Conservation (phyloP, 1,139 yeast genomes). For the Pichia inconspicua region DNA sequence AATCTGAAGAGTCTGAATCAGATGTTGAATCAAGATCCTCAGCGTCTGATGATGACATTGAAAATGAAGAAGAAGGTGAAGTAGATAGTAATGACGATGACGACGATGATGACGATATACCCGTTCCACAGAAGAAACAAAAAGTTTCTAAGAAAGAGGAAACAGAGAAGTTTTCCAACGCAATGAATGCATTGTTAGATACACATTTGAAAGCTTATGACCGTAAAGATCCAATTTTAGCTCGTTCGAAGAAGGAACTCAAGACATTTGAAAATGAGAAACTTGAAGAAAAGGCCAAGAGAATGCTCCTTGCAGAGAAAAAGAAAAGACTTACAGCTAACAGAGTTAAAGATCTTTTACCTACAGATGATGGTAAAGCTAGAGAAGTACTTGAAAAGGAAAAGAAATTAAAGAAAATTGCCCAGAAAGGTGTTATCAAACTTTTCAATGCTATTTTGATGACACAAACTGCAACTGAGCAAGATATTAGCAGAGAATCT, state of each 20-base stretch:
- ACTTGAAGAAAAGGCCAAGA: constrained; percentile 76
- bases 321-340: constrained; percentile 59
- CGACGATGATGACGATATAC: constrained; percentile 10
- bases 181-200: constrained; percentile 76
- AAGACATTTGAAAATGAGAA: constrained; percentile 75
- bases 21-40: no score
- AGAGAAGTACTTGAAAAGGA: constrained; percentile 64
- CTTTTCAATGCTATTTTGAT: constrained; percentile 84
- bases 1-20: background rate
- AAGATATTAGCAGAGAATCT: constrained; percentile 26
- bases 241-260: constrained; percentile 60
- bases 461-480: constrained; percentile 57
- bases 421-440: constrained; percentile 90
- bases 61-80: constrained; percentile 9
- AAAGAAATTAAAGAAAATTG: constrained; percentile 65
- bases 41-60: no score
- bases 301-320: constrained; percentile 64
- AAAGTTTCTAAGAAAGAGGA: constrained; percentile 57
- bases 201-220: constrained; percentile 85
- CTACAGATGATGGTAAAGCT: constrained; percentile 40
- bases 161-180: constrained; percentile 45
- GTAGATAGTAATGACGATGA: constrained; percentile 13
- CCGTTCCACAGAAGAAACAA: constrained; percentile 39
- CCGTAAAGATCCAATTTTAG: constrained; percentile 82
- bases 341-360: constrained; percentile 60